Conservation (phyloP, 148 eudicot genomes). For the Spergularia bocconei region DNA sequence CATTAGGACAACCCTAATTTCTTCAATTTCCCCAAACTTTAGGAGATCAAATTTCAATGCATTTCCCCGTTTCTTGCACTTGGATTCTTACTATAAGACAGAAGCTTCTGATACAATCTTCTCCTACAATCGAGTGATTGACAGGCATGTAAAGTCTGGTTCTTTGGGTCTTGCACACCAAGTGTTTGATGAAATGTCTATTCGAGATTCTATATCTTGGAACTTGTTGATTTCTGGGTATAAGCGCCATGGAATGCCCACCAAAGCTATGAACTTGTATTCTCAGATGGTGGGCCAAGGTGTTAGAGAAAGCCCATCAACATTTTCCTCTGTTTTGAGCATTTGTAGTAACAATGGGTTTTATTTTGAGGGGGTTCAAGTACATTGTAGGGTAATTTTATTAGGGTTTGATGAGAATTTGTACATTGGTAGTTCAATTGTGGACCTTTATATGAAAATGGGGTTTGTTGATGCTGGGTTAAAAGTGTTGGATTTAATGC, state of each 20-base stretch:
- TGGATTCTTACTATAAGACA: slow-evolving; percentile 36
- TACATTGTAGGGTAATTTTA: slow-evolving; percentile 64
- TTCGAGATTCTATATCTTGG: slow-evolving; percentile 61
- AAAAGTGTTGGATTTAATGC: slow-evolving; percentile 47
- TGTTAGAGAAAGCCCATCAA: slow-evolving; percentile 52
- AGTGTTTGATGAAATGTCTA: slow-evolving; percentile 74
- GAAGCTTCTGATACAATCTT: slow-evolving; percentile 31
- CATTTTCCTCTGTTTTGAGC: slow-evolving; percentile 65
- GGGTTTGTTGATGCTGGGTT: slow-evolving; percentile 51
- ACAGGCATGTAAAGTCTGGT: slow-evolving; percentile 44
- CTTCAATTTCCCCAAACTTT: neutral
- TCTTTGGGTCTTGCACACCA: slow-evolving; percentile 41
- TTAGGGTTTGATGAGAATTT: slow-evolving; percentile 53
- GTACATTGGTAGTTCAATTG: slow-evolving; percentile 58
- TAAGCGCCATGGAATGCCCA: slow-evolving; percentile 35
- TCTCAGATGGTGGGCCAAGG: slow-evolving; percentile 49
- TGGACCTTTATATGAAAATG: slow-evolving; percentile 62
- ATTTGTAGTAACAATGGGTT: slow-evolving; percentile 44
- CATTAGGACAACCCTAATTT: slow-evolving; percentile 3
- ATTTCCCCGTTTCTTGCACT: slow-evolving; percentile 15
- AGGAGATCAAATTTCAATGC: neutral
- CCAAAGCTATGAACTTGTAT: slow-evolving; percentile 44
- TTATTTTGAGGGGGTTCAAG: slow-evolving; percentile 47
- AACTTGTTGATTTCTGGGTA: slow-evolving; percentile 67
- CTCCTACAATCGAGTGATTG: slow-evolving; percentile 41